Base-by-base conservation (phyloP, 768 basidiomycete species). In the Neoboletus brunneissimus region DNA sequence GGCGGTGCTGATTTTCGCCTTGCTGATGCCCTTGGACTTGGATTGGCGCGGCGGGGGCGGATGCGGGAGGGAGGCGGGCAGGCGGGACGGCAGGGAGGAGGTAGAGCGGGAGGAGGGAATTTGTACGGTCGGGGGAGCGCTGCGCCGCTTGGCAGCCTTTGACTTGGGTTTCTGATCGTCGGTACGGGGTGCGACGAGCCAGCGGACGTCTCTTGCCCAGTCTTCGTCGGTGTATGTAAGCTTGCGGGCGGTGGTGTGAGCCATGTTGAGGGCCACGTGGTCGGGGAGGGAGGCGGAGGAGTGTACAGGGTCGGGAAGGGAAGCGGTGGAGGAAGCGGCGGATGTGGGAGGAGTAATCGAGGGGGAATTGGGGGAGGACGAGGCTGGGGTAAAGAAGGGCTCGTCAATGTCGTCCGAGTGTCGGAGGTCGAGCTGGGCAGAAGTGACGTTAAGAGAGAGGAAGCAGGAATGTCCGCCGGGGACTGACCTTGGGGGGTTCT, bases 181-280 rank as follows among this genome's bases (percentile, higher is more conserved):
- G 35, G 61, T 31, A 23, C 71, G 66, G 38, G 80, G 67, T 49
- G 74, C 66, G 31, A 73, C 79, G 31, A 89, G 81, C 84, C 83
- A 87, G 34, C 84, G 78, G 18, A 87, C 81, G 48, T 89, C 87
- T 58, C 79, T 81, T 13, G 83, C 80, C 88, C 86, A 89, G 60
- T 86, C 81, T 51, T 83, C 77, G 63, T 83, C 80, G 4, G 78
- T 79, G 65, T 77, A 77, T 18, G 74, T 72, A 51, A 67, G 59
- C 37, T 73, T 69, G 54, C 67, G 61, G 46, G 69, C 22, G 49
- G 55, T 25, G 31, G 54, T 23, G 31, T 48, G 55, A 1, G 57
- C 61, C 67, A 68, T 72, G 55, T 38, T 59, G 20, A 63, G 56
- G 15, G 31, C 31, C n/a, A 50, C 10, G 53, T 66, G 60, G 23